phyloP scores from a whole-genome alignment of 169 alveolate genomes.

The Plasmodium knowlesi region DNA sequence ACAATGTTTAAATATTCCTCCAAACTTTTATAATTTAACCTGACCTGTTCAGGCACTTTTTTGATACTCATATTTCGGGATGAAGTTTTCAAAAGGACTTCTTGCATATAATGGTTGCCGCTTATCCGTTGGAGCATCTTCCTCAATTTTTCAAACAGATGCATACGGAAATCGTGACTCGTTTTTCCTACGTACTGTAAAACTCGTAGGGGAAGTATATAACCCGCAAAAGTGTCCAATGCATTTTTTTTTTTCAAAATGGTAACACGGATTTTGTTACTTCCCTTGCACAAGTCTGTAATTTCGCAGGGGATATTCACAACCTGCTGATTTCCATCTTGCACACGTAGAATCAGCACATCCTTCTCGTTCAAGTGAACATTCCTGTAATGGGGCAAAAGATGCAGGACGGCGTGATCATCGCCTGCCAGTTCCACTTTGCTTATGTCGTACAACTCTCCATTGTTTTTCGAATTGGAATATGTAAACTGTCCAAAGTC shows the following conservation, averaged over 20 bases:
- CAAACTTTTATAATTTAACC: slow-evolving; percentile 26
- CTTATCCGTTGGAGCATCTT: not conserved
- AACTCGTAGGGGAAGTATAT: not conserved
- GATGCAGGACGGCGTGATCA: not conserved
- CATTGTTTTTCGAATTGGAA: not conserved
- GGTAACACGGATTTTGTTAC: slow-evolving; percentile 11
- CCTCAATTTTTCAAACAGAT: slow-evolving; percentile 10
- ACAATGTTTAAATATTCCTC: slow-evolving; percentile 12
- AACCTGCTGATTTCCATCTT: not conserved
- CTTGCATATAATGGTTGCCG: not conserved
- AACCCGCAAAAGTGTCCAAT: not conserved
- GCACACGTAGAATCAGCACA: not conserved
- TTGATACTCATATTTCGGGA: not conserved
- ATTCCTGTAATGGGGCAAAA: slow-evolving; percentile 14
- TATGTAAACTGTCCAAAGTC: slow-evolving; percentile 52
- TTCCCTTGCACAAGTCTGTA: slow-evolving; percentile 3
- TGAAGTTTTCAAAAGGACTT: slow-evolving; percentile 4
- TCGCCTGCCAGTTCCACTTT: slow-evolving; percentile 28
- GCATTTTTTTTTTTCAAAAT: not conserved
- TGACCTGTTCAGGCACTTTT: slow-evolving; percentile 29
- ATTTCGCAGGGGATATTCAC: slow-evolving; percentile 1
- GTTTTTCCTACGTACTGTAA: slow-evolving; percentile 1
- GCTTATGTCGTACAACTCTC: slow-evolving; percentile 21
- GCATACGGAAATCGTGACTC: not conserved
- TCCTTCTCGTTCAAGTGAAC: slow-evolving; percentile 40